Conservation (phyloP, 2,329 filamentous ascomycete species). For the Fusarium poae region DNA sequence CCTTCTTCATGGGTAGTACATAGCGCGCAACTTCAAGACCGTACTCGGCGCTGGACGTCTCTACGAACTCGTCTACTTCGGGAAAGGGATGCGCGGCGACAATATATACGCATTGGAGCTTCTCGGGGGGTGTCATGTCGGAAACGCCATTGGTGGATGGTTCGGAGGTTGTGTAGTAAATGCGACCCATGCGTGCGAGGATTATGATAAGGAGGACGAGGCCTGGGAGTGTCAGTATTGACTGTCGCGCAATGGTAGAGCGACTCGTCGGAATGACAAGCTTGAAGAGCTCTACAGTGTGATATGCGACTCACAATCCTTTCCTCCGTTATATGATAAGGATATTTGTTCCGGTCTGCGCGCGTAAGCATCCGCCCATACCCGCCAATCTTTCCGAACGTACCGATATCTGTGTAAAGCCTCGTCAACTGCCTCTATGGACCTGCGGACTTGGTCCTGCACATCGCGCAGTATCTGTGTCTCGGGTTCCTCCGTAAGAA, state of each 20-base stretch:
- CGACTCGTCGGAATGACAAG: not conserved
- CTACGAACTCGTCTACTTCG: conserved; percentile 88
- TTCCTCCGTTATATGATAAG: conserved; percentile 96
- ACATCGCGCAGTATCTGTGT: conserved; percentile 71
- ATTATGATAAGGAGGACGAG: conserved; percentile 91
- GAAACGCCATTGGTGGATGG: conserved; percentile 39
- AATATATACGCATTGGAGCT: conserved; percentile 88
- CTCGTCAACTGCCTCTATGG: conserved; percentile 79
- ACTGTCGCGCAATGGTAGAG: fast-evolving
- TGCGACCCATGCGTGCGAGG: conserved; percentile 71
- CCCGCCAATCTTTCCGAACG: not conserved
- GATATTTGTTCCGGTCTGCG: conserved; percentile 81
- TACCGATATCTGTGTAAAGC: conserved; percentile 83
- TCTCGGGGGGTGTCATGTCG: conserved; percentile 53
- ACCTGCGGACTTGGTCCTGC: conserved; percentile 79
- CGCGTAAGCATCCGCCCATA: conserved; percentile 24
- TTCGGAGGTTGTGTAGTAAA: conserved; percentile 49
- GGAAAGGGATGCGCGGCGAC: conserved; percentile 85
- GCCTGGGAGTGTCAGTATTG: conserved; percentile 53
- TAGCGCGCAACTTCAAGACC: conserved; percentile 82
- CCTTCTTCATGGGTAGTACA: conserved; percentile 81
- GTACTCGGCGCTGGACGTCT: conserved; percentile 73
- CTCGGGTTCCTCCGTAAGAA: conserved; percentile 71
- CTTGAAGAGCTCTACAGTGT: too few species aligned
- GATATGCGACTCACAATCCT: conserved; percentile 71